Percentiles rank a stretch among this genome's conserved stretches.
Evolutionary conservation across 345 rosid species (phyloP).

Genomic region (Eucalyptus fibrosa): DNA sequence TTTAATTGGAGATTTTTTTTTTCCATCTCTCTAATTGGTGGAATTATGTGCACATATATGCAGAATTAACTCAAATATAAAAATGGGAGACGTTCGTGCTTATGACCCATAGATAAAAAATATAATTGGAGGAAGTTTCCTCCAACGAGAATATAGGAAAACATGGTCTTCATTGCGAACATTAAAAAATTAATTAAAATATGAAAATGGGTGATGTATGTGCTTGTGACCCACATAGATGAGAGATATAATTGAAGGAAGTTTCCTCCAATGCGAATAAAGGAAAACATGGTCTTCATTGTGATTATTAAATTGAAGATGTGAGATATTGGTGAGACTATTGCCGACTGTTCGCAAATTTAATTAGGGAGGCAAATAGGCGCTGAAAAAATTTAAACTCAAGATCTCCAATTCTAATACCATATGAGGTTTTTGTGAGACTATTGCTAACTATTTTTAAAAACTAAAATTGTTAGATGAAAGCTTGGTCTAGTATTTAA

Average conservation of each 20-base stretch:
- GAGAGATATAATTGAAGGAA: background rate
- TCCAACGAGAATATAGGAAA: background rate
- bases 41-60: background rate
- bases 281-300: background rate
- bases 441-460: accelerated
- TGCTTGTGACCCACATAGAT: background rate
- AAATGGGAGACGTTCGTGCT: background rate
- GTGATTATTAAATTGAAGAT: background rate
- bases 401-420: accelerated
- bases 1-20: background rate
- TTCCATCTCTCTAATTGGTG: background rate
- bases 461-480: too few species aligned
- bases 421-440: accelerated
- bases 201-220: background rate
- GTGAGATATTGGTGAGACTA: too few species aligned
- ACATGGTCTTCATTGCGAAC: background rate
- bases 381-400: too few species aligned
- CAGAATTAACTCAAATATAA: background rate
- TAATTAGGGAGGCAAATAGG: too few species aligned
- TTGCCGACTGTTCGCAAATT: accelerated
- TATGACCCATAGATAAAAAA: background rate
- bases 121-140: background rate
- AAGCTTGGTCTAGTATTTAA: too few species aligned
- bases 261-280: background rate
- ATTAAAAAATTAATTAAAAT: background rate